phyloP scores from a whole-genome alignment of 208 protist species.

The Acanthamoeba polyphaga region DNA sequence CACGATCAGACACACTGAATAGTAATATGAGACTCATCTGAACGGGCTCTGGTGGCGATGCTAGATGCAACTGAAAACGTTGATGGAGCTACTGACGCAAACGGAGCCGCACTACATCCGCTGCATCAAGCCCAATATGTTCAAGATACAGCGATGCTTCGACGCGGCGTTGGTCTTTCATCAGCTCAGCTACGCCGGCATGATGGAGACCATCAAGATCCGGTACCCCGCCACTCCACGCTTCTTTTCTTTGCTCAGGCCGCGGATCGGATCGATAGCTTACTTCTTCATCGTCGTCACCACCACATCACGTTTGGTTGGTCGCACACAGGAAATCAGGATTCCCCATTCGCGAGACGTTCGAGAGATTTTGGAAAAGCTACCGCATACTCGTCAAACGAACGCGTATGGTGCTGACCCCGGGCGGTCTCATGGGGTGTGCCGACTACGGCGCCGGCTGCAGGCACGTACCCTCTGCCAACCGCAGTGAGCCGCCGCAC shows the following conservation, averaged over 20 bases:
- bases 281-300: not conserved
- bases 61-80: constrained; percentile 80
- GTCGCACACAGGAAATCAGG: constrained; percentile 15
- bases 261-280: not conserved
- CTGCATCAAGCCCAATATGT: constrained; percentile 94
- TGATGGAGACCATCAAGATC: constrained; percentile 83
- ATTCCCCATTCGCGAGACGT: constrained; percentile 72
- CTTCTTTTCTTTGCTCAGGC: too few species aligned
- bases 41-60: not conserved
- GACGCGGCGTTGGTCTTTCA: not conserved
- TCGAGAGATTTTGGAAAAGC: not conserved
- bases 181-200: constrained; percentile 82
- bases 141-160: not conserved
- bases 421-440: not conserved
- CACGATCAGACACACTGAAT: not conserved
- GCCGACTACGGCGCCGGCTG: not conserved
- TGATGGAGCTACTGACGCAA: constrained; percentile 57
- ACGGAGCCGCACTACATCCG: constrained; percentile 96
- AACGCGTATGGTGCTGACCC: not conserved
- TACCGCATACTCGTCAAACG: constrained; percentile 7
- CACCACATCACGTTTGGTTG: too few species aligned
- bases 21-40: too few species aligned
- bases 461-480: not conserved
- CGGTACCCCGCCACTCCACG: not conserved
- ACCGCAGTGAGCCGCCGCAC: too few species aligned